Evolutionary conservation across 1,139 yeast genomes (phyloP), one percentile per base, ranked within the genome.

Genomic region (Hansenula lynferdii): DNA sequence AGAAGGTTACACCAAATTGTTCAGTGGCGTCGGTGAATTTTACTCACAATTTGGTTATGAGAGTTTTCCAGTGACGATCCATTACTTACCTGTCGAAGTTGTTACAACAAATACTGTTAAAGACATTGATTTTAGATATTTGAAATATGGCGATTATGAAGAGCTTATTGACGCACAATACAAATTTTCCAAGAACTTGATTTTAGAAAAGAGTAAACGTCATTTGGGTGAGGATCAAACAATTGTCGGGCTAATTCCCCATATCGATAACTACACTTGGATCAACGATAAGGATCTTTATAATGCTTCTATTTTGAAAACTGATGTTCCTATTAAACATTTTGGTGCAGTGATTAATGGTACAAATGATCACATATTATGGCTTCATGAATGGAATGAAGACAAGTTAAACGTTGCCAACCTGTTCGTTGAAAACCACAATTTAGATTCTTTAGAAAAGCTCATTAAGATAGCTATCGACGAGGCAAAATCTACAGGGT

Each of bases 341-440:
- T 48, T 45, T 25, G 56, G 54, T 24, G 54, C 43, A 1, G 27
- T 29, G 4, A 27, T 49, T 14, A 31, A 35, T 27, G 48, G 40
- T 1, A 15, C 47, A 0, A 24, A 32, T 6, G 51, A 50, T 22
- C 69, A 68, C 52, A 56, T 72, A 17, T 54, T 71, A 23, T 72
- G 77, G 77, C 62, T 64, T 28, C 76, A 70, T 42, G 69, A 67
- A 37, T 70, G 70, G 64, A 64, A 61, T 41, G 61, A 51, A 17
- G 51, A 60, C 28, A 54, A 58, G 21, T 50, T 72, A 36, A 52
- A 63, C 11, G 47, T 69, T 12, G 31, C 67, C 8, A 58, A 51
- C 29, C 21, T 60, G 8, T 45, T 48, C 42, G 47, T 51, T 36
- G 47, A 50, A 14, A 41, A 44, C 8, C 34, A 49, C 24, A 36